Conservation (phyloP, 225 moss, liverwort and hornwort species). For the Rhytidiadelphus loreus region DNA sequence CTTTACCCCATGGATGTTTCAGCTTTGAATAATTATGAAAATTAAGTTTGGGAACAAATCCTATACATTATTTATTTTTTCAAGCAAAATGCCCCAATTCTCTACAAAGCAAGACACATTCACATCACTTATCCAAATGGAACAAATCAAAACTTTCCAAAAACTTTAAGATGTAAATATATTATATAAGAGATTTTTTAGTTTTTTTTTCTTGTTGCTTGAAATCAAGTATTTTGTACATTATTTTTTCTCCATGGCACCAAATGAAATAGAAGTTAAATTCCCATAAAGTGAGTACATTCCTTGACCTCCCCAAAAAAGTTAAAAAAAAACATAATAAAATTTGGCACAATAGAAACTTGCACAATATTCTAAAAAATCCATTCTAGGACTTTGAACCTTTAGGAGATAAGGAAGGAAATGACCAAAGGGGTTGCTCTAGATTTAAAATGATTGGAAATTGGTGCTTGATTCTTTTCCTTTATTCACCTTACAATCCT, state of each 20-base stretch:
- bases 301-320: background rate
- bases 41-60: background rate
- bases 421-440: fast-evolving
- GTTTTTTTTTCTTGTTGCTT: background rate
- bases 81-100: background rate
- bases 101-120: background rate
- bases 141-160: background rate
- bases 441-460: background rate
- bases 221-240: background rate
- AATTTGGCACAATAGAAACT: background rate
- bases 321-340: fast-evolving
- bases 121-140: background rate
- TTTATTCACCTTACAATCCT: background rate
- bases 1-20: too few relatives aligned
- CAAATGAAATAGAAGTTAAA: background rate
- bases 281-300: fast-evolving
- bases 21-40: background rate
- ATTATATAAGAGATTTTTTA: background rate
- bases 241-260: background rate
- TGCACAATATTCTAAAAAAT: background rate
- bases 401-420: background rate
- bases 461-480: too few relatives aligned
- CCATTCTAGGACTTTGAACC: background rate
- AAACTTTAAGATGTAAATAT: background rate
- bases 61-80: background rate